Evolutionary conservation across 495 filamentous ascomycete species (phyloP), one percentile per base, ranked within the genome.

Genomic region (Tuber indicum): DNA sequence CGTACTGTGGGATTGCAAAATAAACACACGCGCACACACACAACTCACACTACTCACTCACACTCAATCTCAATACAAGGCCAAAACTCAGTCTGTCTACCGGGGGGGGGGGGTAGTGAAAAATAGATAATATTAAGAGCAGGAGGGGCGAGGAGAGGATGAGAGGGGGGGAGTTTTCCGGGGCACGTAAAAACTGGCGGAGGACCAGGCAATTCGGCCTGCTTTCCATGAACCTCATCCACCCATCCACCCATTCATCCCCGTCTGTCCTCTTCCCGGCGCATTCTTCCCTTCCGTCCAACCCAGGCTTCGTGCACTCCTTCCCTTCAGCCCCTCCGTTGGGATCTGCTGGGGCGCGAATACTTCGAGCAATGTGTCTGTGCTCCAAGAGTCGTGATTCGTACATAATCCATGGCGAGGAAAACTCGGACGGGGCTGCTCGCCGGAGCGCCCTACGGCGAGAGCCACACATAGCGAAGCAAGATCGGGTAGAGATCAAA

Each of bases 321-420:
- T 78, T 79, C 77, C 78, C 78, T 80, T 80, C 78, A 79, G 78
- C 78, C 78, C 78, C 78, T 80, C 78, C 74, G 78, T 76, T 80
- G 78, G 78, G 78, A 80, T 80, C 78, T 80, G 71, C 78, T 80
- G 75, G 78, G 78, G 77, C 71, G 47, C 78, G 78, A 80, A 76
- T 80, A 72, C 75, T 58, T 58, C 3, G 49, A n/a, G 49, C 10
- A 58, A n/a, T 62, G 78, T 79, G 78, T 80, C 78, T 77, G 78
- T 80, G 78, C 78, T 77, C 78, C 45, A 66, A 76, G 77, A 75
- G 77, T 79, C 74, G 78, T 80, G 75, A 80, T 80, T 73, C 78
- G 77, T 76, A 78, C 77, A 78, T 77, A 79, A 75, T 80, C 77
- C 73, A 80, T 80, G 78, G 78, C 70, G 75, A 76, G 75, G 73